Evolutionary conservation across 2,329 filamentous ascomycete genomes (phyloP).

Genomic region (Colletotrichum sp.): DNA sequence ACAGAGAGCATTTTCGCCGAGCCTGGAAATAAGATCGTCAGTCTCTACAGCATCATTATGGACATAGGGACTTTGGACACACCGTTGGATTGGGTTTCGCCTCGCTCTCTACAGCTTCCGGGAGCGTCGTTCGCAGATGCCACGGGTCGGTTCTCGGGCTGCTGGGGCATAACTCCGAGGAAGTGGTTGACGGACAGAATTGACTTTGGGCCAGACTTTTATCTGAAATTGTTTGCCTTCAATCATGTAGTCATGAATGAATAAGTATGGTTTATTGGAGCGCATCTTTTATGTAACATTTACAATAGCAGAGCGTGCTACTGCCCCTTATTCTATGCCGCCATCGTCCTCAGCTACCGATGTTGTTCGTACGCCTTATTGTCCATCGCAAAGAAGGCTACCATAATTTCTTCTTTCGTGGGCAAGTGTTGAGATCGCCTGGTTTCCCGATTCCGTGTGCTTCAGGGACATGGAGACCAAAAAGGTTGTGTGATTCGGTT

Average conservation of each 20-base stretch:
- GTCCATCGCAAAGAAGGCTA: background rate
- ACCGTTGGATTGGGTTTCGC: background rate
- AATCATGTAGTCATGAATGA: background rate
- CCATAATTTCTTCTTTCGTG: background rate
- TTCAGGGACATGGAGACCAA: background rate
- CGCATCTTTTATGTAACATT: background rate
- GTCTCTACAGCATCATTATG: background rate
- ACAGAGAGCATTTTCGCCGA: background rate
- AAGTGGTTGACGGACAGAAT: background rate
- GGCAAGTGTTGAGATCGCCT: background rate
- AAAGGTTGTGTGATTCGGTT: background rate
- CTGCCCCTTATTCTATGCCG: background rate
- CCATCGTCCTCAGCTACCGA: background rate
- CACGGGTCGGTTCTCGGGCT: background rate
- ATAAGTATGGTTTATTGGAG: background rate
- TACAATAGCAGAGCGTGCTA: background rate
- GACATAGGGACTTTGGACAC: background rate
- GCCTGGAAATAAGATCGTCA: background rate
- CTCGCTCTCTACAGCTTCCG: background rate
- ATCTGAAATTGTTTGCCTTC: background rate
- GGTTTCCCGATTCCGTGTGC: background rate
- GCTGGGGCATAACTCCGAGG: background rate
- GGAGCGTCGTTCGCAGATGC: background rate
- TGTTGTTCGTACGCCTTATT: background rate
- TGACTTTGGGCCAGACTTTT: background rate